Percentiles rank a stretch among this genome's conserved stretches.
phyloP scores from a whole-genome alignment of 2,329 filamentous ascomycete species.

The Fusarium sp. region DNA sequence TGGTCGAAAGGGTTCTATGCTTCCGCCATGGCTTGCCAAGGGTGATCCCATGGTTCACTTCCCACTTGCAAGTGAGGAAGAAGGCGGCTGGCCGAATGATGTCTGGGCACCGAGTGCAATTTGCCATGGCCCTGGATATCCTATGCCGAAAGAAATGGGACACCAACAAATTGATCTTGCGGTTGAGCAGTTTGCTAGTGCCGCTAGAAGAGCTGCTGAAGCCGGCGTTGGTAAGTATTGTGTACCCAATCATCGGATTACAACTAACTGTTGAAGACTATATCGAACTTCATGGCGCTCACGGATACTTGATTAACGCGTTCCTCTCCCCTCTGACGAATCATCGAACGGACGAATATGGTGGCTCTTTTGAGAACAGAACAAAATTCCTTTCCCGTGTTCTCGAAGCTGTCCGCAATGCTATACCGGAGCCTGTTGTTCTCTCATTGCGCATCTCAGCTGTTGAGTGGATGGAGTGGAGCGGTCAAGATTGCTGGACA shows the following conservation, averaged over 20 bases:
- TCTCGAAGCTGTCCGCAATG: conserved; percentile 60
- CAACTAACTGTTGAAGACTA: background rate
- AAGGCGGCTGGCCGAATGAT: background rate
- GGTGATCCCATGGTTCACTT: background rate
- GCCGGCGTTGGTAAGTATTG: background rate
- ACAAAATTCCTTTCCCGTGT: conserved; percentile 67
- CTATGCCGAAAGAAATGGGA: background rate
- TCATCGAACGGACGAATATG: conserved; percentile 71
- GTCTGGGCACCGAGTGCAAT: background rate
- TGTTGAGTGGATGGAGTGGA: conserved; percentile 70
- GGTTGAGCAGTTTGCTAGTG: background rate
- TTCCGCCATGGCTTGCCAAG: background rate
- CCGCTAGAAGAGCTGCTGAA: background rate
- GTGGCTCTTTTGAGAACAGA: conserved; percentile 73
- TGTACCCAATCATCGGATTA: rapidly evolving
- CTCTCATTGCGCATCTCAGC: conserved; percentile 69
- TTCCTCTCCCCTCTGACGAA: background rate
- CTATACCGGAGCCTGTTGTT: conserved; percentile 66
- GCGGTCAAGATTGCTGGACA: conserved; percentile 68
- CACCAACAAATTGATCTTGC: background rate
- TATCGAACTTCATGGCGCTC: conserved; percentile 2
- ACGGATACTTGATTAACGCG: background rate
- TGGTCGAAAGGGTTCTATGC: background rate
- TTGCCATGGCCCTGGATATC: background rate
- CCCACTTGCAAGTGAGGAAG: background rate